Conservation (phyloP, 306 rosid genomes). For the Lotus japonicus region DNA sequence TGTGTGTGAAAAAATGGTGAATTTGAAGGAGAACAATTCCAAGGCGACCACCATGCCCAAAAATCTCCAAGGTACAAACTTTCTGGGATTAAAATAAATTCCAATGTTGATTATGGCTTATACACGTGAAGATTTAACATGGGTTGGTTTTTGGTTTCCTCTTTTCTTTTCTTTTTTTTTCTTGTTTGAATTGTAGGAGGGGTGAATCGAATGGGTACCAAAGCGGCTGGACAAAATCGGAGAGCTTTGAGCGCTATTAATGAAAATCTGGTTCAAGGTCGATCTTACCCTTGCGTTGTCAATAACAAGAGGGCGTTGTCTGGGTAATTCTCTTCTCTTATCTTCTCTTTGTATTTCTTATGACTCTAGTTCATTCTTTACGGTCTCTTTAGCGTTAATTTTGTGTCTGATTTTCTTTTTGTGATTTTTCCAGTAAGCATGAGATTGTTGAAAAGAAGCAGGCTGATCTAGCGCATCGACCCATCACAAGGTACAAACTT, state of each 20-base stretch:
- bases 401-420: neutral
- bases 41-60: conserved; percentile 52
- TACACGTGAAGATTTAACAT: neutral
- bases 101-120: neutral
- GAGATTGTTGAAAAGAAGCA: conserved; percentile 69
- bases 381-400: neutral
- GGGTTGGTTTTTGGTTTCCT: no score
- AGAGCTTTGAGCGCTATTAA: conserved; percentile 61
- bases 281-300: conserved; percentile 80
- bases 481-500: conserved; percentile 61
- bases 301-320: conserved; percentile 68
- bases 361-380: neutral
- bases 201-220: conserved; percentile 22
- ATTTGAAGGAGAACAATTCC: conserved; percentile 51
- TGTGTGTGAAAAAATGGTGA: conserved; percentile 34
- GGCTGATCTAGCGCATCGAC: conserved; percentile 78
- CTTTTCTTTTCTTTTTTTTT: neutral
- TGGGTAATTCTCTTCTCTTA: conserved; percentile 39
- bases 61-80: conserved; percentile 41
- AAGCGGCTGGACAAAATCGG: conserved; percentile 53
- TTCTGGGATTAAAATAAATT: neutral
- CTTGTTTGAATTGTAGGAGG: conserved; percentile 31
- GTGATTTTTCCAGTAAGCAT: conserved; percentile 35
- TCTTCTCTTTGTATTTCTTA: neutral
- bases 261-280: conserved; percentile 47